Conservation (phyloP, 352 stramenopile species). For the Aphanomyces stellatus region DNA sequence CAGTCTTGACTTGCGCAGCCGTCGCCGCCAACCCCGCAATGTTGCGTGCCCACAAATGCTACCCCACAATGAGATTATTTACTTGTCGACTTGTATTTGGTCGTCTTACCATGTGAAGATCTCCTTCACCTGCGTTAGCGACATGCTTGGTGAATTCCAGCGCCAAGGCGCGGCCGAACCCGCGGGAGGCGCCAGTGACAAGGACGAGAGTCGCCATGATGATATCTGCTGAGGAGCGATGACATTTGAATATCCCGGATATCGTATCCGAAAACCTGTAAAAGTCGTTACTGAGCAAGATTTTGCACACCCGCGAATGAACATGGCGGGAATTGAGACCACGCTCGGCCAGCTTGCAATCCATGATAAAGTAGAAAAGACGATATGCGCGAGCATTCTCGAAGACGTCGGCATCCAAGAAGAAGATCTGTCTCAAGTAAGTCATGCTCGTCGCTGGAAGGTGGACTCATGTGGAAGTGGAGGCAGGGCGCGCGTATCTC, state of each 20-base stretch:
- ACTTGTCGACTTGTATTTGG: neutral
- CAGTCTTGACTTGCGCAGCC: conserved; percentile 28
- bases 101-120: conserved; percentile 59
- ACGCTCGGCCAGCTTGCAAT: too few species aligned
- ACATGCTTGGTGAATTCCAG: conserved; percentile 49
- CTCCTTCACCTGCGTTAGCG: conserved; percentile 17
- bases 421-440: neutral
- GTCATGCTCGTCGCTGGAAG: neutral
- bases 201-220: conserved; percentile 30
- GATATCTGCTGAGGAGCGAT: too few species aligned
- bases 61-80: neutral
- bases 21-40: conserved; percentile 44
- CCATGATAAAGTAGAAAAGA: neutral
- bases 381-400: neutral
- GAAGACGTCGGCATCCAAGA: neutral
- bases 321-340: too few species aligned
- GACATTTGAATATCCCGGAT: too few species aligned
- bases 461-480: neutral
- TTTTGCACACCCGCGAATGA: too few species aligned
- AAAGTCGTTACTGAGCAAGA: too few species aligned
- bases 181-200: conserved; percentile 72
- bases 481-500: neutral
- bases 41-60: conserved; percentile 53
- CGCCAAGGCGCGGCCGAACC: conserved; percentile 70
- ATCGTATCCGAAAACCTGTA: too few species aligned